Evolutionary conservation across 768 basidiomycete species (phyloP), one percentile per base, ranked within the genome.

Genomic region (Crassisporium funariophilum): DNA sequence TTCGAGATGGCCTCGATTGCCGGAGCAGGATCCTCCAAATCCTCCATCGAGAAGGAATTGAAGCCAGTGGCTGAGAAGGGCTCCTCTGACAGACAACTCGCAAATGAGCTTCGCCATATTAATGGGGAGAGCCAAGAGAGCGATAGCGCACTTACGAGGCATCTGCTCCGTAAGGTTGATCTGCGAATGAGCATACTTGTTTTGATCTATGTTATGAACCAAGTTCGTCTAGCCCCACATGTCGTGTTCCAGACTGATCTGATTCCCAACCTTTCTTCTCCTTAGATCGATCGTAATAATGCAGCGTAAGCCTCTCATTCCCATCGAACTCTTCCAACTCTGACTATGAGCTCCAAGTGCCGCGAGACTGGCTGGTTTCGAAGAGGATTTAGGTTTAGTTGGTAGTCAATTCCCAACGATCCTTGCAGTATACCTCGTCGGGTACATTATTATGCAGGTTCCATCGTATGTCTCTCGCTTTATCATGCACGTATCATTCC

Each of bases 371-470:
- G 75, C 78, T 17, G 87, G 86, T 0, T 82, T 88, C 40, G 81
- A 84, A 54, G 64, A 67, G 36, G 84, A 88, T 62, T 72, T 88
- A 17, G 62, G 75, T 20, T 69, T 88, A 15, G 63, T 73, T 47
- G 81, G 67, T 47, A 8, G 15, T 45, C 69, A 87, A 52, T 88
- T 85, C 57, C 73, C 79, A n/a, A 81, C 84, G 0, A 63, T 87
- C 8, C 60, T 88, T 25, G 81, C 81, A 33, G 77, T 83, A 38
- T 69, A 86, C 25, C 87, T 84, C 54, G 72, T 85, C 15, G 71
- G 85, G 11, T 87, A 86, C 58, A 83, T 83, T 49, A 62, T 85
- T 21, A 85, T 86, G 84, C 85, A 87, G 61, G 74, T 88, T 33
- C 85, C 85, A 33, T 84, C 81, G 80, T 84, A 55, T 63, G 62